These are phyloP conservation scores for Salix caprea DNA, from an alignment of 345 rosid species.

Conservation along the genomic window DNA sequence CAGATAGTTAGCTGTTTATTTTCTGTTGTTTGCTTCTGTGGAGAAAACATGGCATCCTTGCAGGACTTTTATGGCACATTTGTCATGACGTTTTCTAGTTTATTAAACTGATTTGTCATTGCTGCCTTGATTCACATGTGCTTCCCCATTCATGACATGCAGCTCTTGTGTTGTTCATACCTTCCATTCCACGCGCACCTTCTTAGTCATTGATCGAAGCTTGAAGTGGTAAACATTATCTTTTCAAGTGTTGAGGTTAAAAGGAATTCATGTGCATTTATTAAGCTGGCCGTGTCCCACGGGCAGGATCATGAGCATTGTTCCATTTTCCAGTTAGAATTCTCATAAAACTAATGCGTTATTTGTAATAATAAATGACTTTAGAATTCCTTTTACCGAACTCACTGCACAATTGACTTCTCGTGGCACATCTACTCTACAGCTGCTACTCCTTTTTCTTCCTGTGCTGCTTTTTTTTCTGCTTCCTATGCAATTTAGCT, in stretches of 20 bases:
- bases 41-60: not conserved
- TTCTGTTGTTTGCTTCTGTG: not conserved
- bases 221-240: no score
- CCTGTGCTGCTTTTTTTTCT: not conserved
- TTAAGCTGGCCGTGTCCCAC: no score
- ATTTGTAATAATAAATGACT: no score
- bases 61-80: not conserved
- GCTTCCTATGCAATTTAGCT: not conserved
- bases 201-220: no score
- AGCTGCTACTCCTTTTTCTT: not conserved
- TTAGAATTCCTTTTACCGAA: not conserved
- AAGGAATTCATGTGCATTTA: no score
- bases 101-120: not conserved
- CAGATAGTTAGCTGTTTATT: not conserved
- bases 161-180: not conserved
- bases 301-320: no score
- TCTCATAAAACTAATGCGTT: no score
- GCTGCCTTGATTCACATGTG: not conserved
- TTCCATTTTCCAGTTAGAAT: no score
- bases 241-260: no score
- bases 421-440: not conserved
- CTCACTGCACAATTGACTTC: not conserved
- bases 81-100: not conserved
- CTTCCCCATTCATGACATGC: not conserved
- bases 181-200: not conserved